phyloP scores from a whole-genome alignment of 208 protist genomes.

The Trypanosoma boissoni region DNA sequence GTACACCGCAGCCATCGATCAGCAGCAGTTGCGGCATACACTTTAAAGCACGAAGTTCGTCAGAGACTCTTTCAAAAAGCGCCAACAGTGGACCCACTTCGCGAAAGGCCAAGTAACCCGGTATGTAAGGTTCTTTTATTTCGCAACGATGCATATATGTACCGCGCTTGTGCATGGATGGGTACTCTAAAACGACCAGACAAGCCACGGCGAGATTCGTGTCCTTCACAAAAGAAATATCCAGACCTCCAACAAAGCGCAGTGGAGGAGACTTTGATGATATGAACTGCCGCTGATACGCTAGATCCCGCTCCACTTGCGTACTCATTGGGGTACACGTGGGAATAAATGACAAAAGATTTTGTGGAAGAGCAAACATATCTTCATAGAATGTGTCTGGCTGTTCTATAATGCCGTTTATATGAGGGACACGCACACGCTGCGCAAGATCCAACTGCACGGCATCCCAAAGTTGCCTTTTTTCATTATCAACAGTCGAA shows the following conservation, averaged over 20 bases:
- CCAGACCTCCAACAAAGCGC: constrained; percentile 53
- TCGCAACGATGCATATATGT: constrained; percentile 58
- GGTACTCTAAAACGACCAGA: constrained; percentile 66
- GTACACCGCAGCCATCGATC: constrained; percentile 95
- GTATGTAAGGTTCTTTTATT: constrained; percentile 86
- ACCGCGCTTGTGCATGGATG: constrained; percentile 34
- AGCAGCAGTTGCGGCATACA: constrained; percentile 86
- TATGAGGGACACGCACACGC: constrained; percentile 30
- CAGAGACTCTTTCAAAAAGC: constrained; percentile 32
- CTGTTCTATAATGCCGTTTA: constrained; percentile 16
- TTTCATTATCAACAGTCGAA: constrained; percentile 8
- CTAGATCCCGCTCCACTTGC: too few relatives aligned
- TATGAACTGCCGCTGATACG: too few relatives aligned
- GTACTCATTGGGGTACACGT: constrained; percentile 16
- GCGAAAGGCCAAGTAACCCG: constrained; percentile 95
- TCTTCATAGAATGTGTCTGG: neutral
- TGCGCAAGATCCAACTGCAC: constrained; percentile 30
- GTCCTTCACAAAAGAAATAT: constrained; percentile 75
- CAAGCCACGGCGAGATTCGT: constrained; percentile 60
- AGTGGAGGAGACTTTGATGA: constrained; percentile 29
- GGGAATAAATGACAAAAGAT: constrained; percentile 16
- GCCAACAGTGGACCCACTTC: constrained; percentile 71
- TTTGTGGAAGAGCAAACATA: neutral
- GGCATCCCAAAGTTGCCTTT: constrained; percentile 29
- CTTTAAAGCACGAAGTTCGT: constrained; percentile 24